Base-by-base conservation (phyloP, 345 rosid genomes). In the Geranium rotundifolium region DNA sequence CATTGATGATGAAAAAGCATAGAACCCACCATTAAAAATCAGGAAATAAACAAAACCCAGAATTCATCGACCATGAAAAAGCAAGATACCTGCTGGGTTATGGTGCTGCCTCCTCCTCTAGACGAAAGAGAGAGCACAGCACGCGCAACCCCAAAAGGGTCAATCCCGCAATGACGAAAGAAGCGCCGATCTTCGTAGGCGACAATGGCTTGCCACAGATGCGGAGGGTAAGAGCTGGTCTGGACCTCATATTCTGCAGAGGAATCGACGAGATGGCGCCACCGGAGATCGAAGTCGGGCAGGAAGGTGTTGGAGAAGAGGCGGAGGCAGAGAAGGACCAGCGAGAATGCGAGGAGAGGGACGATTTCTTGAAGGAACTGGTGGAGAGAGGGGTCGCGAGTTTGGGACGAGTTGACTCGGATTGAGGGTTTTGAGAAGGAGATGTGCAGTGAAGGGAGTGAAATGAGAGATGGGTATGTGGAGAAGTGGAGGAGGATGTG, bases 141-240 rank as follows among this genome's bases (percentile, higher is more conserved):
- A 31, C 75, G 63, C 30, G 60, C 62, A 60, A 74, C 55, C 27
- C 75, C 76, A 19, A 65, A 41, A 37, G 66, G 72, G 57, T 70
- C 75, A n/a, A 70, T 62, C 20, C 75, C 70, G 29, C 19, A 65
- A 70, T 70, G 68, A 7, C 20, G 41, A 57, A 67, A 73, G 61
- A 69, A 70, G 41, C 63, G 58, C 20, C 66, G 63, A 16, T 78
- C 82, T 62, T 72, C 76, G 46, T 64, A 72, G 12, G 74, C 75
- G 29, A 72, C 75, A 29, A 78, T 63, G 49, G 73, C 75, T 57
- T 63, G 69, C 70, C 79, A 67, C 29, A 60, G 55, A 73, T 67
- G 71, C 50, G 61, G 9, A 27, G 73, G 73, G 57, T 67, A 72
- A 41, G 52, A 56, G 55, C 65, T 30, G 41, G 65, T 59, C 61